Evolutionary conservation across 495 filamentous ascomycete genomes (phyloP).

Genomic region (Tuber borchii): DNA sequence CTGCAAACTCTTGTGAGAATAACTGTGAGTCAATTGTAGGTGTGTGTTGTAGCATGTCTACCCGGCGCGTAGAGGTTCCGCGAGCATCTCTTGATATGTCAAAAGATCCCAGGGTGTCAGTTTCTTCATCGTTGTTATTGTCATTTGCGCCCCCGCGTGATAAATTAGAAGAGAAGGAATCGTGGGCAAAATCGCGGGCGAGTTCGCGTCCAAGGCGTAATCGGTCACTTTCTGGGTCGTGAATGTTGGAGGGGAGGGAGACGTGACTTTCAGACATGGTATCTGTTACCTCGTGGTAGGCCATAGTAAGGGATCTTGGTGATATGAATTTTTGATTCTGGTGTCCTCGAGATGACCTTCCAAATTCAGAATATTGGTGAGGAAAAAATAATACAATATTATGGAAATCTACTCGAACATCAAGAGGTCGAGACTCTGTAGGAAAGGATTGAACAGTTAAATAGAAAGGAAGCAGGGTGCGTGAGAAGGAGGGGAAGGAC

Average conservation of each 20-base stretch:
- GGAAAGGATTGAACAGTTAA: not conserved
- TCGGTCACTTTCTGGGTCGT: conserved; percentile 34
- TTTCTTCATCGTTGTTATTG: conserved; percentile 25
- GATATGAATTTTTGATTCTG: not conserved
- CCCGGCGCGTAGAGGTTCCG: conserved; percentile 34
- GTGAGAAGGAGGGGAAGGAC: not conserved
- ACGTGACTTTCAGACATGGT: conserved; percentile 21
- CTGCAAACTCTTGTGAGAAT: conserved; percentile 33
- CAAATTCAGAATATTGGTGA: not conserved
- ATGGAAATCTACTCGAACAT: not conserved
- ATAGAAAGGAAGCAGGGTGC: not conserved
- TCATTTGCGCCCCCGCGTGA: conserved; percentile 20
- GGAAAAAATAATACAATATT: not conserved
- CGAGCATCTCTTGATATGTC: conserved; percentile 41
- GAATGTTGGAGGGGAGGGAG: conserved; percentile 19
- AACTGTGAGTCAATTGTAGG: conserved; percentile 38
- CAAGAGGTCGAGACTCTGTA: not conserved
- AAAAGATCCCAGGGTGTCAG: conserved; percentile 28
- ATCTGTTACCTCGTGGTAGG: conserved; percentile 23
- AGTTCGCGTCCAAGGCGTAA: conserved; percentile 40
- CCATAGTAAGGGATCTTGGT: conserved; percentile 13
- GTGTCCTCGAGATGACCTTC: not conserved
- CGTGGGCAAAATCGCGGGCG: conserved; percentile 39
- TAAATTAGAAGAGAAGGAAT: conserved; percentile 32
- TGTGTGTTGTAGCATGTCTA: conserved; percentile 39